Evolutionary conservation across 108 stramenopile species (phyloP).

Genomic region (Fragilariopsis cylindrus): DNA sequence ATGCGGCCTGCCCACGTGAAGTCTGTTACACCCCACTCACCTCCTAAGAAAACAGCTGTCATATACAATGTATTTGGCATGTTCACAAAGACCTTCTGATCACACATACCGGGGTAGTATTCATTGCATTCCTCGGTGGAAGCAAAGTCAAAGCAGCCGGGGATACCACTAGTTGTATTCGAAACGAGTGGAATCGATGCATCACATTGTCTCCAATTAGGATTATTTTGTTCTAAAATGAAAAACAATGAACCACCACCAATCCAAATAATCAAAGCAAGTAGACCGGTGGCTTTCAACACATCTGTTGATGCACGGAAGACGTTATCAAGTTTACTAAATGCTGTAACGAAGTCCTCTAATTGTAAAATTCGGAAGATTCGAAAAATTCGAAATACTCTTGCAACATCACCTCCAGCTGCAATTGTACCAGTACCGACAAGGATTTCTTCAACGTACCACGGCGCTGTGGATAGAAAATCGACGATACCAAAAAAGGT

Average conservation of each 20-base stretch:
- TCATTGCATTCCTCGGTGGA: constrained; percentile 66
- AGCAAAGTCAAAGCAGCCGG: constrained; percentile 78
- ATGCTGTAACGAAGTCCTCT: constrained; percentile 88
- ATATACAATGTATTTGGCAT: constrained; percentile 88
- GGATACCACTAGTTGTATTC: constrained; percentile 26
- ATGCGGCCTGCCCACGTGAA: constrained; percentile 89
- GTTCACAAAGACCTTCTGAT: constrained; percentile 76
- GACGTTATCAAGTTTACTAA: constrained; percentile 92
- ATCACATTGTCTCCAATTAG: constrained; percentile 78
- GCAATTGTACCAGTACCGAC: constrained; percentile 42
- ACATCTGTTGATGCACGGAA: constrained; percentile 82
- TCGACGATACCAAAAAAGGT: constrained; percentile 95
- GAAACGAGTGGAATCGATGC: constrained; percentile 57
- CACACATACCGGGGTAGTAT: constrained; percentile 64
- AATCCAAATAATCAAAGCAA: constrained; percentile 92
- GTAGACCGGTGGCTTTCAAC: constrained; percentile 85
- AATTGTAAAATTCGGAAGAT: constrained; percentile 90
- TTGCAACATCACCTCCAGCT: constrained; percentile 56
- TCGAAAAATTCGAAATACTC: constrained; percentile 82
- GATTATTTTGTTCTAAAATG: constrained; percentile 84
- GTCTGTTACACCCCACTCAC: constrained; percentile 93
- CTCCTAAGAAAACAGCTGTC: constrained; percentile 88
- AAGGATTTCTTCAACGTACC: constrained; percentile 75
- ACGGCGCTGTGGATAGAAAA: constrained; percentile 79
- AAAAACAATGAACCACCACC: constrained; percentile 88